Percentiles rank a stretch among this genome's conserved stretches.
These are phyloP conservation scores for Lactarius evosmus DNA, from an alignment of 768 basidiomycete genomes.

Conservation along the genomic window DNA sequence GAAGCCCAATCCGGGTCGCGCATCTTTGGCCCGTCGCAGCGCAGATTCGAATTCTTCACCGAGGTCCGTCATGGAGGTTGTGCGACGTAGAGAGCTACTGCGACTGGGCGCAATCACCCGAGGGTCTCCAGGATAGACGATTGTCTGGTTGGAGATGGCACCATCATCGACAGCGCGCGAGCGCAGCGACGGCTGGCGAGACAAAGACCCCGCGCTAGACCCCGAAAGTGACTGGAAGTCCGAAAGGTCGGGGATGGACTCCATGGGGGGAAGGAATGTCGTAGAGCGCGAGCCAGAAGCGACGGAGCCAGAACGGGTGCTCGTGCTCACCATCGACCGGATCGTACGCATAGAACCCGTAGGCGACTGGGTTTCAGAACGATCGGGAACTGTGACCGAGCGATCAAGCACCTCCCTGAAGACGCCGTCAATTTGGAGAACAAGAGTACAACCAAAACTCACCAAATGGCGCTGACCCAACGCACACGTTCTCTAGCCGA, in stretches of 20 bases:
- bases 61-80: slow-evolving; percentile 77
- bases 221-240: slow-evolving; percentile 53
- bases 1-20: slow-evolving; percentile 45
- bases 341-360: slow-evolving; percentile 68
- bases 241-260: slow-evolving; percentile 65
- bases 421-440: background rate
- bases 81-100: slow-evolving; percentile 55
- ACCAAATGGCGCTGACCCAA: slow-evolving; percentile 93
- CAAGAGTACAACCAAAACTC: slow-evolving; percentile 29
- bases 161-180: slow-evolving; percentile 71
- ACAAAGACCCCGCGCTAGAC: slow-evolving; percentile 41
- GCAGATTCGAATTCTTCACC: slow-evolving; percentile 54
- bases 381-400: slow-evolving; percentile 49
- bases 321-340: slow-evolving; percentile 47
- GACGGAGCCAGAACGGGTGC: slow-evolving; percentile 47
- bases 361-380: slow-evolving; percentile 49
- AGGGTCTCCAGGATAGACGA: slow-evolving; percentile 68
- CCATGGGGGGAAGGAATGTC: slow-evolving; percentile 73
- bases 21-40: slow-evolving; percentile 41
- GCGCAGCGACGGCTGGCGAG: slow-evolving; percentile 49
- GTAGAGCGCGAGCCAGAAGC: slow-evolving; percentile 71
- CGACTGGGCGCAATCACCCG: slow-evolving; percentile 69
- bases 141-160: slow-evolving; percentile 60
- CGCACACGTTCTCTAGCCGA: slow-evolving; percentile 80
- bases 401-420: slow-evolving; percentile 77